phyloP scores from a whole-genome alignment of 106 monocot species.

The Chionographis japonica region DNA sequence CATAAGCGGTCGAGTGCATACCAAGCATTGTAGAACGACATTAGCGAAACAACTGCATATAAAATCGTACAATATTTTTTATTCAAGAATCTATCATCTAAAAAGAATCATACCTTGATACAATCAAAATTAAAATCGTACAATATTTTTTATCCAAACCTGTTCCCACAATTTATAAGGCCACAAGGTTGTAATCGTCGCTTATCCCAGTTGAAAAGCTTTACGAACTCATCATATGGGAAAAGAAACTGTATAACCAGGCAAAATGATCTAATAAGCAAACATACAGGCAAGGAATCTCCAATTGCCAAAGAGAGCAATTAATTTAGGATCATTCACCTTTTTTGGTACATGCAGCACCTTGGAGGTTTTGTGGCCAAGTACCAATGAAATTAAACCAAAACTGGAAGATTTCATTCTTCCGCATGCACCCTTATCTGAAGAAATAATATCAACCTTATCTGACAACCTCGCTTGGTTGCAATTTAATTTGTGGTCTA shows the following conservation, averaged over 20 bases:
- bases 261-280: constrained; percentile 1
- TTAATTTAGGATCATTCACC: constrained; percentile 14
- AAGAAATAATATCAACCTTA: constrained; percentile 15
- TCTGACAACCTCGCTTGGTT: constrained; percentile 21
- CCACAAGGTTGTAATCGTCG: constrained; percentile 78
- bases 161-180: constrained; percentile 90
- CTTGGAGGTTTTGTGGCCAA: constrained; percentile 38
- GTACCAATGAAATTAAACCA: constrained; percentile 52
- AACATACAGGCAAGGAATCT: not conserved
- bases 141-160: constrained; percentile 25
- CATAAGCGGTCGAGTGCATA: constrained; percentile 74
- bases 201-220: constrained; percentile 78
- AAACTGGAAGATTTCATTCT: constrained; percentile 39
- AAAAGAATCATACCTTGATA: not conserved
- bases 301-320: not conserved
- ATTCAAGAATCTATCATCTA: not conserved
- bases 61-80: not conserved
- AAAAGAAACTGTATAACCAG: constrained; percentile 64
- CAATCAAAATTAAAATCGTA: not conserved
- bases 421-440: constrained; percentile 8
- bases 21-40: constrained; percentile 87
- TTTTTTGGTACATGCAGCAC: constrained; percentile 48
- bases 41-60: constrained; percentile 88
- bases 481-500: constrained; percentile 54
- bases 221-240: constrained; percentile 83